Percentiles rank a stretch among this genome's conserved stretches.
These are phyloP conservation scores for Microcera coccophila DNA, from an alignment of 2,329 filamentous ascomycete species.

Conservation along the genomic window DNA sequence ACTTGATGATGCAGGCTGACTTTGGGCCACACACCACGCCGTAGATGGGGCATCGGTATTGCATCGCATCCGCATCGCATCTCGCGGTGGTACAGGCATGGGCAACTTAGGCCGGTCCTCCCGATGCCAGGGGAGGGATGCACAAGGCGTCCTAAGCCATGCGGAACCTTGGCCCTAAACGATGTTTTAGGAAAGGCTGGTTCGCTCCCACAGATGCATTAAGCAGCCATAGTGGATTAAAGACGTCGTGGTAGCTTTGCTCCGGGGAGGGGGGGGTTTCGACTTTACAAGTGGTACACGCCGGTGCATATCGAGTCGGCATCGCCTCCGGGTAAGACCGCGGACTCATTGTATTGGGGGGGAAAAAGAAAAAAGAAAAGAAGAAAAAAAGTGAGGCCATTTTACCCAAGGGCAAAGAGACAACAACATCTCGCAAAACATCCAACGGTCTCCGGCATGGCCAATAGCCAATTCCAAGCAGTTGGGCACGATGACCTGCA, in stretches of 20 bases:
- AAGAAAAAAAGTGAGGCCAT: slow-evolving; percentile 24
- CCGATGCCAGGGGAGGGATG: slow-evolving; percentile 7
- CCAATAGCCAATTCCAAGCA: background rate
- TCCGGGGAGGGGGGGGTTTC: slow-evolving; percentile 3
- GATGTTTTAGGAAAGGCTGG: slow-evolving; percentile 25
- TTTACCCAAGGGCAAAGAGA: slow-evolving; percentile 5
- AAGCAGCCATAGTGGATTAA: slow-evolving; percentile 12
- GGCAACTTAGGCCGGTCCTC: background rate
- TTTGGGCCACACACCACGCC: too few species aligned
- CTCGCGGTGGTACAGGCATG: background rate
- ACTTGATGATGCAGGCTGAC: background rate
- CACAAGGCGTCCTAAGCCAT: slow-evolving; percentile 17
- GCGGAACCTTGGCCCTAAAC: slow-evolving; percentile 12
- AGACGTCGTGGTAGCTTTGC: slow-evolving; percentile 10
- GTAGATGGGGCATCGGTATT: background rate
- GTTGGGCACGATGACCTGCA: slow-evolving; percentile 3
- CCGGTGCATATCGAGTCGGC: background rate
- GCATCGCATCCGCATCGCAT: background rate
- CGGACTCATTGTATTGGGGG: background rate
- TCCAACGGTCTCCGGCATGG: background rate
- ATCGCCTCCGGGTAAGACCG: background rate
- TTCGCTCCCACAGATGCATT: slow-evolving; percentile 15
- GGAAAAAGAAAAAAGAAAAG: slow-evolving; percentile 17
- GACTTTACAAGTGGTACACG: background rate
- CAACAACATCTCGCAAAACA: background rate